Base-by-base conservation (phyloP, 306 rosid genomes). In the Coriaria nepalensis region DNA sequence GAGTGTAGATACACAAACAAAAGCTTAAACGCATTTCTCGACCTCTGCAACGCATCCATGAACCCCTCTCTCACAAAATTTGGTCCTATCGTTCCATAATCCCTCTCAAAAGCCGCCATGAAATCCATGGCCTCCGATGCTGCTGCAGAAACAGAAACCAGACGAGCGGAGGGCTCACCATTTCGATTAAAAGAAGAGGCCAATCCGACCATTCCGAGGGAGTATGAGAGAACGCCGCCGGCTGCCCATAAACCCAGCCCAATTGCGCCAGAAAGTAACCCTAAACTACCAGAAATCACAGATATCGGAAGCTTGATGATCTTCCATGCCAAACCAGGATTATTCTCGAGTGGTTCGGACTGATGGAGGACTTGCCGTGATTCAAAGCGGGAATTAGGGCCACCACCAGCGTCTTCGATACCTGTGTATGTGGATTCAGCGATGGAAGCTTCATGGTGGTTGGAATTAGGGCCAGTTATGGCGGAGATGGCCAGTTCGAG, bases 241-340 rank as follows among this genome's bases (percentile, higher is more conserved):
- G 94, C 98, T 15, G 85, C 93, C 98, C 98, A 92, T 0, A 92
- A 33, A 3, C 98, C 96, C 4, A 92, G 57, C 0, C 98, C 93
- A 65, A 92, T 69, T 1, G 96, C 94, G 6, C 94, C 81, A 6
- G 98, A 77, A 15, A 90, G 53, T 41, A 90, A 69, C 63, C 86
- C 87, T 71, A 92, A 45, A 42, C 93, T 57, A 43, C 94, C 94
- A 37, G 98, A 82, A 61, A 92, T 72, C 0, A 92, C 70, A 41
- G 98, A 75, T 43, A 92, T 68, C 12, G 98, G 98, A 33, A 92
- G 50, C 35, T 73, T 85, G 11, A 86, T 71, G 40, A 92, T 45
- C 60, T 65, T 85, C 98, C 96, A 82, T 0, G 87, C 96, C 43
- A 92, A 50, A 40, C 87, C 86, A 0, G 93, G 83, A 5, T 52